phyloP scores from a whole-genome alignment of 768 basidiomycete species.

The Xerocomellus amylosporus region DNA sequence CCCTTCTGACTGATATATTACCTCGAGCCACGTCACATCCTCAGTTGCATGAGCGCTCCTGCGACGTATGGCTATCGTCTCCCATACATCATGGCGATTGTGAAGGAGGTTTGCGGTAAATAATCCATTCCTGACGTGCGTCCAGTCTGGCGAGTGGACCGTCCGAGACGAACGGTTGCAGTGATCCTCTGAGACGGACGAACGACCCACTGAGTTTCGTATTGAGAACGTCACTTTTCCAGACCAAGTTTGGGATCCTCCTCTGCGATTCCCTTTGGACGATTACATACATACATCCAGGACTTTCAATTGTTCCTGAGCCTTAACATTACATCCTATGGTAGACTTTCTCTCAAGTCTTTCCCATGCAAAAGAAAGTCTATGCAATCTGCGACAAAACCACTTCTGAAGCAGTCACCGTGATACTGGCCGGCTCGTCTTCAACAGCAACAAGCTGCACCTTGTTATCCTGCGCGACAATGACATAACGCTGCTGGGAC shows the following conservation, averaged over 20 bases:
- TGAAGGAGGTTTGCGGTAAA: too few relatives aligned
- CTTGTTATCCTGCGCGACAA: constrained; percentile 57
- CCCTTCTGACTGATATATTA: too few relatives aligned
- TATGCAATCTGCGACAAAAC: constrained; percentile 38
- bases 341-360: neutral
- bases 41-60: too few relatives aligned
- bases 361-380: neutral
- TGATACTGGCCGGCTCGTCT: constrained; percentile 43
- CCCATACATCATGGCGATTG: too few relatives aligned
- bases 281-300: neutral
- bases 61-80: too few relatives aligned
- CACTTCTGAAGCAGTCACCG: constrained; percentile 50
- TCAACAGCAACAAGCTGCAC: constrained; percentile 56
- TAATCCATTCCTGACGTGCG: too few relatives aligned
- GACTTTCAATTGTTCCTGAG: neutral
- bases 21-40: too few relatives aligned
- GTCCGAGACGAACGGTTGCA: too few relatives aligned
- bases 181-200: too few relatives aligned
- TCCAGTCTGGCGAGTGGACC: too few relatives aligned
- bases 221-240: neutral
- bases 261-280: neutral
- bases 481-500: constrained; percentile 46
- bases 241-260: neutral
- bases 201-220: too few relatives aligned
- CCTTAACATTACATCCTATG: neutral